A percentile compares a stretch with the other conserved stretches of the same genome.
Evolutionary conservation across 2,329 filamentous ascomycete genomes (phyloP).

Genomic region (Fusarium luffae): DNA sequence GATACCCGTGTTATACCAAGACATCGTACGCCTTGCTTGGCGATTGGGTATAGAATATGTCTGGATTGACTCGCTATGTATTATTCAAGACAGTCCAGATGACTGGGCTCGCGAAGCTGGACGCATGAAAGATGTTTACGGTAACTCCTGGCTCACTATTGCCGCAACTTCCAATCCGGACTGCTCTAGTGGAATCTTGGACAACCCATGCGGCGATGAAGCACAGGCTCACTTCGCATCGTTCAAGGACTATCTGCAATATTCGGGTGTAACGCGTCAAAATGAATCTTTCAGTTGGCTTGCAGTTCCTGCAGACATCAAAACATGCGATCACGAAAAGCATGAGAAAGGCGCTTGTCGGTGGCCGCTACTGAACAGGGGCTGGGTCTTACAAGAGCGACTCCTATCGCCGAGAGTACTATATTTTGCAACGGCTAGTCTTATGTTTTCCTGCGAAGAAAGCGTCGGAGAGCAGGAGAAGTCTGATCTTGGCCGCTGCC

Average conservation of each 20-base stretch:
- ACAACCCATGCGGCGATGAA: too few species aligned
- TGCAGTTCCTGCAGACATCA: background rate
- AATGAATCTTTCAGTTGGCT: fast-evolving
- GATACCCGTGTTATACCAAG: fast-evolving
- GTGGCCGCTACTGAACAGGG: background rate
- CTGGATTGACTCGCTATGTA: background rate
- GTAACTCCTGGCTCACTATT: background rate
- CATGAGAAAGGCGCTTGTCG: fast-evolving
- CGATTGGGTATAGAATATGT: fast-evolving
- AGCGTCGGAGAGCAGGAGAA: too few species aligned
- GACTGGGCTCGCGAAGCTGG: background rate
- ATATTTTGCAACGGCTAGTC: too few species aligned
- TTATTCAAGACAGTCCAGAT: fast-evolving
- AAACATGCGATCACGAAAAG: fast-evolving
- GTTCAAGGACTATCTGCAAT: fast-evolving
- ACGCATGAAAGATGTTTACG: fast-evolving
- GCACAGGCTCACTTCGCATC: background rate
- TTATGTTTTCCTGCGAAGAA: too few species aligned
- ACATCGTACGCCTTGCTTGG: background rate
- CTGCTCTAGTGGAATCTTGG: background rate
- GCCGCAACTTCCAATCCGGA: background rate
- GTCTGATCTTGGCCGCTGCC: too few species aligned
- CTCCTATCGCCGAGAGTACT: background rate
- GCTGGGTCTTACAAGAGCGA: background rate
- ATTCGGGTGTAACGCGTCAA: fast-evolving